A percentile compares a stretch with the other conserved stretches of the same genome.
These are phyloP conservation scores for Tephrocybe rancida DNA, from an alignment of 768 basidiomycete species.

Conservation along the genomic window DNA sequence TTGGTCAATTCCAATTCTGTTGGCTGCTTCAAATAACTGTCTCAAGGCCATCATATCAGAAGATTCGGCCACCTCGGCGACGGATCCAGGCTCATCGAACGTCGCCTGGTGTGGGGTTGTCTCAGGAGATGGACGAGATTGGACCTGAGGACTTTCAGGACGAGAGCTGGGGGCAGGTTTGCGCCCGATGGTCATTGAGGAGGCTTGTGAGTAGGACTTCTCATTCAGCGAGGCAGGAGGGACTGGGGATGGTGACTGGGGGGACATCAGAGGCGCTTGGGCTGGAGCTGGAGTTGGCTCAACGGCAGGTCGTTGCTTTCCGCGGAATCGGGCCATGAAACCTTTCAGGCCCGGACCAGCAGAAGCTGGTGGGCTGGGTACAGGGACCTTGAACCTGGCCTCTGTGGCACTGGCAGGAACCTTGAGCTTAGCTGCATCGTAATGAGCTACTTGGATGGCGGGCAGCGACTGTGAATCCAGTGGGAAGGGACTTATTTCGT, in stretches of 20 bases:
- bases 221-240: slow-evolving; percentile 32
- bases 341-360: slow-evolving; percentile 76
- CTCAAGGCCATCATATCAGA: slow-evolving; percentile 42
- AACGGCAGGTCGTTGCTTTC: slow-evolving; percentile 43
- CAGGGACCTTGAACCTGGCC: slow-evolving; percentile 52
- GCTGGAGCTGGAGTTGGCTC: slow-evolving; percentile 32
- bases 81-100: slow-evolving; percentile 3
- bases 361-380: slow-evolving; percentile 68
- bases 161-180: slow-evolving; percentile 32
- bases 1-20: slow-evolving; percentile 75
- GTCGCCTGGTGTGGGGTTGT: slow-evolving; percentile 13
- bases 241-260: slow-evolving; percentile 32
- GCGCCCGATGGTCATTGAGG: slow-evolving; percentile 14
- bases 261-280: slow-evolving; percentile 27
- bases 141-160: slow-evolving; percentile 8
- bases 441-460: slow-evolving; percentile 37
- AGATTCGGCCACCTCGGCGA: slow-evolving; percentile 27
- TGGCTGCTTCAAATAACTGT: slow-evolving; percentile 78
- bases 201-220: slow-evolving; percentile 29
- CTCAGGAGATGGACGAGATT: not conserved
- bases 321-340: slow-evolving; percentile 79
- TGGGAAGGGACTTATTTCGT: slow-evolving; percentile 51
- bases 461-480: slow-evolving; percentile 42
- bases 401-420: slow-evolving; percentile 52
- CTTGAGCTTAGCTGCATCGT: slow-evolving; percentile 42